These are phyloP conservation scores for Mediolabrus comicus DNA, from an alignment of 108 stramenopile genomes.

Conservation along the genomic window DNA sequence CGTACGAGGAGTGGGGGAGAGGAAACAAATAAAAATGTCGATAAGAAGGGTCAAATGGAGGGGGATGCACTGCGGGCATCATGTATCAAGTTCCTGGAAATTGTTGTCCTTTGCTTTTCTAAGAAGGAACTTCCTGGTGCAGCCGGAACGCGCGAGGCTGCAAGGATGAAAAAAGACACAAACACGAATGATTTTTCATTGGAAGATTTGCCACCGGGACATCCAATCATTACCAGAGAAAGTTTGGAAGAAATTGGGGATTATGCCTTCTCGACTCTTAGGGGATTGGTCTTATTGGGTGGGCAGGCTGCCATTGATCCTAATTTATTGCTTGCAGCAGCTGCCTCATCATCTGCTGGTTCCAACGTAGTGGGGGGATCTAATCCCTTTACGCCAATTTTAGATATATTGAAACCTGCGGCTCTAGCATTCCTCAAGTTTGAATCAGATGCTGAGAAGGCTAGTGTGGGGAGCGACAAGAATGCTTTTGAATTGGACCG, in stretches of 20 bases:
- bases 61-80: constrained; percentile 71
- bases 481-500: constrained; percentile 46
- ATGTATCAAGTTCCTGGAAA: constrained; percentile 89
- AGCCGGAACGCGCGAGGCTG: constrained; percentile 29
- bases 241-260: constrained; percentile 83
- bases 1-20: constrained; percentile 6
- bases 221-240: constrained; percentile 87
- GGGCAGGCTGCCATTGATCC: constrained; percentile 84
- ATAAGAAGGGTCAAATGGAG: constrained; percentile 3
- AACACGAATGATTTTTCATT: constrained; percentile 77
- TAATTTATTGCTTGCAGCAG: constrained; percentile 56
- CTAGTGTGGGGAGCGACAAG: constrained; percentile 20
- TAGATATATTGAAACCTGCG: constrained; percentile 81
- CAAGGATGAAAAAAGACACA: constrained; percentile 43
- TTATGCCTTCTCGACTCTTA: constrained; percentile 79
- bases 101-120: constrained; percentile 82
- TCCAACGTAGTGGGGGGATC: constrained; percentile 41
- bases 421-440: constrained; percentile 80
- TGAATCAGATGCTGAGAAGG: constrained; percentile 61
- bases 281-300: constrained; percentile 76
- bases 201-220: constrained; percentile 87
- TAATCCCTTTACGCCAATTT: constrained; percentile 63
- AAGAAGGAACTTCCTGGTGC: constrained; percentile 59
- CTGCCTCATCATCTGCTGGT: constrained; percentile 17
- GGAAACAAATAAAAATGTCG: background rate